phyloP scores from a whole-genome alignment of 768 basidiomycete genomes.

The Lactarius psammicola region DNA sequence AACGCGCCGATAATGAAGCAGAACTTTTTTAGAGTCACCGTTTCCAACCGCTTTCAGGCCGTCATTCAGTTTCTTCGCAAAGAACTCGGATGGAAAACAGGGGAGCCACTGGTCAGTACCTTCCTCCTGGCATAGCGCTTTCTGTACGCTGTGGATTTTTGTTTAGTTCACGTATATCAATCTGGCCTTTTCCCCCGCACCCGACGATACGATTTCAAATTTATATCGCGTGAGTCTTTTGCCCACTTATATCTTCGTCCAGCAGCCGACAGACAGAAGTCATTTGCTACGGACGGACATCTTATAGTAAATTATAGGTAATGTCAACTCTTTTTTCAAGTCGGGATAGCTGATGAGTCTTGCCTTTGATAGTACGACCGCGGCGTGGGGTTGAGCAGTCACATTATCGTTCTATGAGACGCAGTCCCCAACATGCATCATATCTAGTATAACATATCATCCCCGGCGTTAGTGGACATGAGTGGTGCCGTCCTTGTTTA shows the following conservation, averaged over 20 bases:
- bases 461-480: constrained; percentile 4
- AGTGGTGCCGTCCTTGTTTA: not conserved
- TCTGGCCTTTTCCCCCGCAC: constrained; percentile 71
- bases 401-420: constrained; percentile 6
- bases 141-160: not conserved
- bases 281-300: constrained; percentile 61
- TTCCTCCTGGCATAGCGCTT: not conserved
- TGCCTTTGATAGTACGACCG: constrained; percentile 46
- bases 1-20: constrained; percentile 99
- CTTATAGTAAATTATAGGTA: constrained; percentile 69
- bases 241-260: not conserved
- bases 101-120: constrained; percentile 76
- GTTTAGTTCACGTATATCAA: constrained; percentile 75
- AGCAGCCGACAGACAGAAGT: constrained; percentile 36
- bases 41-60: constrained; percentile 90
- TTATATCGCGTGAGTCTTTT: constrained; percentile 54
- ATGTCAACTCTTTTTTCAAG: not conserved
- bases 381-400: constrained; percentile 50
- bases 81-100: constrained; percentile 82
- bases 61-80: constrained; percentile 91
- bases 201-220: constrained; percentile 71
- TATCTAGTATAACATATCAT: constrained; percentile 18
- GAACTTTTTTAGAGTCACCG: constrained; percentile 97
- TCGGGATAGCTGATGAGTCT: constrained; percentile 6
- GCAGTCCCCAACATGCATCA: constrained; percentile 1